Conservation (phyloP, 768 basidiomycete genomes). For the Pholiota microspora region DNA sequence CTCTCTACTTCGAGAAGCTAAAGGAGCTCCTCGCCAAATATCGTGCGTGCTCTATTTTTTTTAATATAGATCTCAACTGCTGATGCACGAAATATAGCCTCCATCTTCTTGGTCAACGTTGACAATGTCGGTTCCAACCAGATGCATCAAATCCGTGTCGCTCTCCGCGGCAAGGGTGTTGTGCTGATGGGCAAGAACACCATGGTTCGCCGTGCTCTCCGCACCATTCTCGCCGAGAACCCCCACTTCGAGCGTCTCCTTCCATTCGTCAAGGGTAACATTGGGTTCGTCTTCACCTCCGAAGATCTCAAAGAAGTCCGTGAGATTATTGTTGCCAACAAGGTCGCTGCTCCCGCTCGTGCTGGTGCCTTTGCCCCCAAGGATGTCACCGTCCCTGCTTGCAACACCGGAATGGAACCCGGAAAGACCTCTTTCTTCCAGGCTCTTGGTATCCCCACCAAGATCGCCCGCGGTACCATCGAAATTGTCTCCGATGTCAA, state of each 20-base stretch:
- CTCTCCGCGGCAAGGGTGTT: conserved; percentile 94
- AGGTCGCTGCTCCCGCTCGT: conserved; percentile 97
- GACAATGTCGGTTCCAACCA: conserved; percentile 99
- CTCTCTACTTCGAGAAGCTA: conserved; percentile 89
- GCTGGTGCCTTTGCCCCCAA: conserved; percentile 94
- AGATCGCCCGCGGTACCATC: conserved; percentile 99
- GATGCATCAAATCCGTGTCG: conserved; percentile 96
- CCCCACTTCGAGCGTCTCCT: conserved; percentile 97
- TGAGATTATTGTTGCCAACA: conserved; percentile 92
- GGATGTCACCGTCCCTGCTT: conserved; percentile 89
- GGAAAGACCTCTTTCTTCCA: conserved; percentile 99
- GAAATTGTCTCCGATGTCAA: conserved; percentile 98
- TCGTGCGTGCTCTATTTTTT: conserved; percentile 56
- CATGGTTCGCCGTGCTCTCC: conserved; percentile 98
- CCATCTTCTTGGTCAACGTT: conserved; percentile 98
- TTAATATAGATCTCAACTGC: neutral
- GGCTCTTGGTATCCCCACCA: conserved; percentile 98
- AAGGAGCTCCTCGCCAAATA: conserved; percentile 89
- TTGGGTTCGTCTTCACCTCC: conserved; percentile 97
- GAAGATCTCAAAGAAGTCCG: conserved; percentile 93
- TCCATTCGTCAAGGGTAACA: conserved; percentile 94
- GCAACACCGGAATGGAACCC: conserved; percentile 99
- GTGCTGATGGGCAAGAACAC: conserved; percentile 99
- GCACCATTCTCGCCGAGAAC: conserved; percentile 83
- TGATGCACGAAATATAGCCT: conserved; percentile 52